Base-by-base conservation (phyloP, 441 rosid genomes). In the Populus hybrid region DNA sequence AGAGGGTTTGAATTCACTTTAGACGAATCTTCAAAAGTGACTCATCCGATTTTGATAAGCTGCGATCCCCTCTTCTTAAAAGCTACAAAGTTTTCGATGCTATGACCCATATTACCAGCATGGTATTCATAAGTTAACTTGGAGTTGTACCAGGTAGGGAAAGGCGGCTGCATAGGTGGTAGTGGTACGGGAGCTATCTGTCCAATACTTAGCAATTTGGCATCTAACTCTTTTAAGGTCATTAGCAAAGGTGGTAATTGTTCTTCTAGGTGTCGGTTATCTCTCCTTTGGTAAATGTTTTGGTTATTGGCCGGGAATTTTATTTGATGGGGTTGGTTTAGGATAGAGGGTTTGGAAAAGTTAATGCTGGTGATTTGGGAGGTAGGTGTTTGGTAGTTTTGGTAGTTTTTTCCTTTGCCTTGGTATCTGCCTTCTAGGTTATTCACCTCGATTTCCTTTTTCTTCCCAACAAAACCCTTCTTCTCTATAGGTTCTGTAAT, bases 381-480 rank as follows among this genome's bases (percentile, higher is more conserved):
- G 2, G n/a, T 0, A 16, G 59, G 8, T 16, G 59, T 23, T 23
- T 23, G 24, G 24, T 23, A 23, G 24, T 23, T 16, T 50, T 50
- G 59, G 2, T 50, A 50, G n/a, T 1, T 50, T 50, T 0, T 50
- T 0, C 0, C 59, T 16, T 16, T 50, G 1, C 59, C n/a, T 1
- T 1, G 0, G 0, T 50, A 1, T 1, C 59, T 16, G 0, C 0
- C 59, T 0, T 50, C 59, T 1, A 50, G 3, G 8, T 1, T 50
- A 1, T 16, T 50, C 0, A 50, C n/a, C n/a, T 50, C 3, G 4
- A 5, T 5, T 50, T 50, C 59, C 8, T 1, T 50, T 0, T 1
- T 50, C 0, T 42, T 11, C 16, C n/a, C 1, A 0, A 16, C 2
- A 50, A 50, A 50, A 16, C n/a, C n/a, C n/a, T 0, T 50, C 0